Conservation (phyloP, 805 yeast species). For the Saturnispora sekii region DNA sequence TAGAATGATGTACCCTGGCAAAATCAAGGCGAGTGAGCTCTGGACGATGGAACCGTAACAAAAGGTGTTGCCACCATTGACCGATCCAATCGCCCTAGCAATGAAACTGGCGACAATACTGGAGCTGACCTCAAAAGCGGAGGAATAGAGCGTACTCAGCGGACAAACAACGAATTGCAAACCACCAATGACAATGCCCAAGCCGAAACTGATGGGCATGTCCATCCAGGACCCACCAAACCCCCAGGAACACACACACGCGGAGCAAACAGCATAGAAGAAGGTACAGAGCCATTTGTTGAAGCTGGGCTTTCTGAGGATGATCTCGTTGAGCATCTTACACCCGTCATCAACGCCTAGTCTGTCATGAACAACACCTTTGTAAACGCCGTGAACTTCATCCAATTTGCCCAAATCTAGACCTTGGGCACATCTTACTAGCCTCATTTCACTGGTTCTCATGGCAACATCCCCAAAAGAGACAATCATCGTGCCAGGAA, state of each 20-base stretch:
- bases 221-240: slow-evolving; percentile 86
- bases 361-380: slow-evolving; percentile 81
- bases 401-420: slow-evolving; percentile 71
- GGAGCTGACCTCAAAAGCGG: slow-evolving; percentile 89
- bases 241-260: slow-evolving; percentile 78
- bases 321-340: slow-evolving; percentile 54
- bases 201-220: slow-evolving; percentile 69
- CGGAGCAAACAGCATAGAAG: slow-evolving; percentile 71
- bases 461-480: slow-evolving; percentile 92
- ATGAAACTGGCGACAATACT: slow-evolving; percentile 80
- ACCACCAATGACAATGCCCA: slow-evolving; percentile 77
- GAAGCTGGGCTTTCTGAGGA: slow-evolving; percentile 50
- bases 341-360: slow-evolving; percentile 85
- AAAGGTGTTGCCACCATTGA: slow-evolving; percentile 49
- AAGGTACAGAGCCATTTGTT: slow-evolving; percentile 72
- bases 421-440: slow-evolving; percentile 86
- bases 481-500: slow-evolving; percentile 93
- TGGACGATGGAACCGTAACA: slow-evolving; percentile 88
- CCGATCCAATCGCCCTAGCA: slow-evolving; percentile 85
- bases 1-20: slow-evolving; percentile 89
- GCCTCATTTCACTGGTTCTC: slow-evolving; percentile 87
- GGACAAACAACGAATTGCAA: slow-evolving; percentile 77
- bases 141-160: slow-evolving; percentile 69
- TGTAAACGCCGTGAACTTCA: slow-evolving; percentile 75
- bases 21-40: slow-evolving; percentile 80